Conservation (phyloP, 2,329 filamentous ascomycete species). For the Colletotrichum acutatum region DNA sequence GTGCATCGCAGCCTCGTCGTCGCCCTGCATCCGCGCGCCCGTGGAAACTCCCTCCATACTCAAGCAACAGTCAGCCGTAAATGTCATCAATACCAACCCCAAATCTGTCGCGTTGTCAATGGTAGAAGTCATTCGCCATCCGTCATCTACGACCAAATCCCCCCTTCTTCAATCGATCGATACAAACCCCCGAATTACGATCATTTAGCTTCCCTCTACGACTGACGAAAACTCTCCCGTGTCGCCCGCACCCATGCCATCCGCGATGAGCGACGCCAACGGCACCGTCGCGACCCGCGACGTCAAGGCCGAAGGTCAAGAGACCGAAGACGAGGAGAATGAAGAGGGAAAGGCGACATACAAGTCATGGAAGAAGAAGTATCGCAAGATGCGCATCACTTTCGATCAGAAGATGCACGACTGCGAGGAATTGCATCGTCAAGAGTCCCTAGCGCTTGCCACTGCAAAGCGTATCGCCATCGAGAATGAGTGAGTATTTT, state of each 20-base stretch:
- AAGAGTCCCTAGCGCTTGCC: constrained; percentile 83
- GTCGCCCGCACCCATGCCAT: constrained; percentile 14
- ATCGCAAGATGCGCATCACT: constrained; percentile 85
- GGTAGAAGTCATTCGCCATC: background rate
- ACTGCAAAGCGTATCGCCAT: constrained; percentile 86
- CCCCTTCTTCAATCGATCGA: constrained; percentile 2
- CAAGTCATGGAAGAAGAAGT: constrained; percentile 90
- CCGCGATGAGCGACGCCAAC: constrained; percentile 44
- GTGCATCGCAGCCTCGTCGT: constrained; percentile 34
- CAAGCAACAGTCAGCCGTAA: constrained; percentile 10
- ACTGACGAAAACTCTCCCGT: background rate
- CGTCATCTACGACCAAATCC: background rate
- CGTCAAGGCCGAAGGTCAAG: constrained; percentile 55
- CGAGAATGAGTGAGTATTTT: constrained; percentile 85
- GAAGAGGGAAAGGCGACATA: constrained; percentile 63
- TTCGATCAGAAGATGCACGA: constrained; percentile 84
- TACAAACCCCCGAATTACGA: background rate
- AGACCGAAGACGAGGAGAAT: constrained; percentile 46
- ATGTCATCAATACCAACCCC: constrained; percentile 23
- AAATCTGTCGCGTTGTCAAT: background rate
- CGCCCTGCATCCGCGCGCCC: constrained; percentile 31
- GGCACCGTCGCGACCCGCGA: constrained; percentile 41
- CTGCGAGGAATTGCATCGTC: constrained; percentile 83
- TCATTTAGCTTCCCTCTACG: constrained; percentile 5
- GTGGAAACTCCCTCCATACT: constrained; percentile 16